A percentile compares a stretch with the other conserved stretches of the same genome.
phyloP scores from a whole-genome alignment of 169 alveolate genomes.

The Plasmodium malariae region DNA sequence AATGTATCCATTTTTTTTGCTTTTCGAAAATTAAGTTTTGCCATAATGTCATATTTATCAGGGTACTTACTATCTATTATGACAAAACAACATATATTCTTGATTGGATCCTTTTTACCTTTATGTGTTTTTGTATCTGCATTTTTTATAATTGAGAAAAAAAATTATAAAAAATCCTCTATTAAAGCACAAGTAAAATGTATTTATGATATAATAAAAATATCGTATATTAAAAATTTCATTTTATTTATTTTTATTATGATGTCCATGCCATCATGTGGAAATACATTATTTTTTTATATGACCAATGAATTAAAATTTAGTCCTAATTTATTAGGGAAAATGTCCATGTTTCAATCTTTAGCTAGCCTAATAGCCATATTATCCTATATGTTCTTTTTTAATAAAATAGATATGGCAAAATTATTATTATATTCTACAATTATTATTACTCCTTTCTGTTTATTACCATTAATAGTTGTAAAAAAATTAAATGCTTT shows the following conservation, averaged over 20 bases:
- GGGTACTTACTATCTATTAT: conserved; percentile 78
- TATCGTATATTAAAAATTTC: conserved; percentile 80
- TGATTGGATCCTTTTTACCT: conserved; percentile 86
- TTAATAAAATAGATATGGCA: conserved; percentile 81
- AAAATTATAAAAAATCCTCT: conserved; percentile 26
- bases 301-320: conserved; percentile 90
- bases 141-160: conserved; percentile 83
- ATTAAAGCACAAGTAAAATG: conserved; percentile 60
- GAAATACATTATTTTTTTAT: conserved; percentile 90
- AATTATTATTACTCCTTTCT: conserved; percentile 84
- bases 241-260: conserved; percentile 81
- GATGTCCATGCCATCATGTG: conserved; percentile 91
- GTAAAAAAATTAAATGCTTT: conserved; percentile 85
- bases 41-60: conserved; percentile 88
- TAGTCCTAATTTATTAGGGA: conserved; percentile 89
- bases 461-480: conserved; percentile 84
- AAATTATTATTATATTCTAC: conserved; percentile 86
- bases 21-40: conserved; percentile 87
- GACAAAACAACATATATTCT: conserved; percentile 81
- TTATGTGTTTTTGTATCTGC: conserved; percentile 81
- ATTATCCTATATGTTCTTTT: conserved; percentile 80
- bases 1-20: conserved; percentile 87
- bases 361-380: conserved; percentile 89
- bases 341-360: conserved; percentile 88
- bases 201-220: conserved; percentile 66